phyloP scores from a whole-genome alignment of 768 basidiomycete genomes.

The Termitomyces sp. region DNA sequence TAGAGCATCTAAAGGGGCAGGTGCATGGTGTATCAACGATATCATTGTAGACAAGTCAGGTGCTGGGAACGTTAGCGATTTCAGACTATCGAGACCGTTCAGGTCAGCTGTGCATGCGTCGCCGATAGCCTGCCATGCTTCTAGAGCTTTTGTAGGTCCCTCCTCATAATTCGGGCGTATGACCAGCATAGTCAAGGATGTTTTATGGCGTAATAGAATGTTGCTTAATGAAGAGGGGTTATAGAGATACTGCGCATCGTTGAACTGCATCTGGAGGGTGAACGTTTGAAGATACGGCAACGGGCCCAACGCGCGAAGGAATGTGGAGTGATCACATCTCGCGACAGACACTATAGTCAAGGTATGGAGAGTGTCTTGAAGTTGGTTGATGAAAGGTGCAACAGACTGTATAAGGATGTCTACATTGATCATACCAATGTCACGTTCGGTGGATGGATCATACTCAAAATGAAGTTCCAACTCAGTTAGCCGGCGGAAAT shows the following conservation, averaged over 20 bases:
- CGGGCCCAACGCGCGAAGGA: constrained; percentile 23
- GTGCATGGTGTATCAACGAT: constrained; percentile 17
- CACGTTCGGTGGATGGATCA: constrained; percentile 3
- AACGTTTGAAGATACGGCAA: constrained; percentile 21
- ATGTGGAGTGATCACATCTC: constrained; percentile 23
- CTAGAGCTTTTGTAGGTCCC: neutral
- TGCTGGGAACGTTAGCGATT: constrained; percentile 20
- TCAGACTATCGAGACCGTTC: constrained; percentile 10
- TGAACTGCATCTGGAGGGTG: constrained; percentile 16
- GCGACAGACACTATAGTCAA: constrained; percentile 29
- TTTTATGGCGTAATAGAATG: constrained; percentile 16
- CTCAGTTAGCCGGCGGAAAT: constrained; percentile 26
- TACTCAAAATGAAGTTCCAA: constrained; percentile 30
- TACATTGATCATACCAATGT: constrained; percentile 1
- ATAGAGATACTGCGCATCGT: constrained; percentile 16
- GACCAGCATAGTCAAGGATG: constrained; percentile 17
- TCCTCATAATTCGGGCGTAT: constrained; percentile 11
- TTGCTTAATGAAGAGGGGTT: constrained; percentile 16
- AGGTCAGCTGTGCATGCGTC: constrained; percentile 1
- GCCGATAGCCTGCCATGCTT: constrained; percentile 5
- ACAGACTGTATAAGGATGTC: constrained; percentile 18
- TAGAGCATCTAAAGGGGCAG: constrained; percentile 20
- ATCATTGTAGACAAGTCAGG: constrained; percentile 14
- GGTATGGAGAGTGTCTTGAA: constrained; percentile 18
- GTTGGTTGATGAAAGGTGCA: constrained; percentile 25